Percentiles rank a stretch among this genome's conserved stretches.
phyloP scores from a whole-genome alignment of 306 rosid genomes.

The Prunus davidiana region DNA sequence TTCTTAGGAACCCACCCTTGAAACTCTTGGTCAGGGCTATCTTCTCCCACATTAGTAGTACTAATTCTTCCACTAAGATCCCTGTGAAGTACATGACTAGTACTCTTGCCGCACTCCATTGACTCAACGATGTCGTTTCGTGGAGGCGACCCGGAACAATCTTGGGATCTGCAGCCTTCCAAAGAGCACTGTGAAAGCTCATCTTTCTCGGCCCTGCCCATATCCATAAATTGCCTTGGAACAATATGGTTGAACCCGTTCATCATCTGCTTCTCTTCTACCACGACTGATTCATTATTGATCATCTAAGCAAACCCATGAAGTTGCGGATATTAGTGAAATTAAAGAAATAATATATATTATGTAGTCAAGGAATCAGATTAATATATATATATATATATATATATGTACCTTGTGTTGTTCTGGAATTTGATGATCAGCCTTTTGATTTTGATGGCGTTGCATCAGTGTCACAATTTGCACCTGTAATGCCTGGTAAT shows the following conservation, averaged over 20 bases:
- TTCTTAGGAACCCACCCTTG: slow-evolving; percentile 34
- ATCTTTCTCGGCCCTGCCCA: slow-evolving; percentile 25
- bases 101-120: slow-evolving; percentile 22
- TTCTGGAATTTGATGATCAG: slow-evolving; percentile 1
- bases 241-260: slow-evolving; percentile 12
- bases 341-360: not conserved
- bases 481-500: slow-evolving; percentile 38
- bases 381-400: no score
- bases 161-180: slow-evolving; percentile 23
- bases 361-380: not conserved
- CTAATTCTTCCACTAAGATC: slow-evolving; percentile 16
- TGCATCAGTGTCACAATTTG: slow-evolving; percentile 30
- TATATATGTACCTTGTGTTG: slow-evolving; percentile 10
- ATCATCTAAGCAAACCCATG: slow-evolving; percentile 16
- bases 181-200: slow-evolving; percentile 23
- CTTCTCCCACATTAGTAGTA: slow-evolving; percentile 11
- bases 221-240: slow-evolving; percentile 37
- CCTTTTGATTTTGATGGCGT: slow-evolving; percentile 17
- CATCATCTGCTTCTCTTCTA: slow-evolving; percentile 29
- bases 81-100: not conserved
- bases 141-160: slow-evolving; percentile 15
- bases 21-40: slow-evolving; percentile 7
- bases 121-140: slow-evolving; percentile 31
- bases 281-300: slow-evolving; percentile 18
- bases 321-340: not conserved